Conservation (phyloP, 371 early-diverging fungal species). For the Basidiobolus meristosporus region DNA sequence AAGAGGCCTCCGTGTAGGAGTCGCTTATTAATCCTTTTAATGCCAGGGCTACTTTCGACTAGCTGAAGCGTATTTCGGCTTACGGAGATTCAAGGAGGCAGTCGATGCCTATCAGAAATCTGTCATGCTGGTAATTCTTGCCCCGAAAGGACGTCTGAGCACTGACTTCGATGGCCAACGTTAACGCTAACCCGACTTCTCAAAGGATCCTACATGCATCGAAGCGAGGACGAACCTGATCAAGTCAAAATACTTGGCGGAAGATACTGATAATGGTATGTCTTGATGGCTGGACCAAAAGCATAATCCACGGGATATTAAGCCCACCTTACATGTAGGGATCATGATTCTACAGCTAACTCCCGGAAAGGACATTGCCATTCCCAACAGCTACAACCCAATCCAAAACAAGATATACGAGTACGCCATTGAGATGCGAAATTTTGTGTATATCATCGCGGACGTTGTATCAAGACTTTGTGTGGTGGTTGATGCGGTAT, state of each 20-base stretch:
- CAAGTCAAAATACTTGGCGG: slow-evolving; percentile 26
- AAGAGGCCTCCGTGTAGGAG: too few relatives aligned
- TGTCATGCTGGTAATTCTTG: slow-evolving; percentile 12
- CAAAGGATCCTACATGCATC: slow-evolving; percentile 20
- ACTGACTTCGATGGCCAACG: too few relatives aligned
- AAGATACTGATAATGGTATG: slow-evolving; percentile 28
- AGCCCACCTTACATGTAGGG: slow-evolving; percentile 8
- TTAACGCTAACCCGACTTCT: neutral
- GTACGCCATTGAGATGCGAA: slow-evolving; percentile 62
- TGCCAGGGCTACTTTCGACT: slow-evolving; percentile 54
- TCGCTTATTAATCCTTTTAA: too few relatives aligned
- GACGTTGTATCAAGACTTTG: slow-evolving; percentile 41
- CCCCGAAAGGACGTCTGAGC: neutral
- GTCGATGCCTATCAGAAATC: slow-evolving; percentile 30
- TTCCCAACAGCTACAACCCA: slow-evolving; percentile 22
- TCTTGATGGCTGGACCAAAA: too few relatives aligned
- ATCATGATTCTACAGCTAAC: slow-evolving; percentile 43
- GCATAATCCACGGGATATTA: neutral
- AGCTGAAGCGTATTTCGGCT: slow-evolving; percentile 41
- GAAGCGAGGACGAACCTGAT: slow-evolving; percentile 24
- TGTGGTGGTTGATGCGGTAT: slow-evolving; percentile 59
- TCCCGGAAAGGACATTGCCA: slow-evolving; percentile 51
- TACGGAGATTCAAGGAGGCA: slow-evolving; percentile 30
- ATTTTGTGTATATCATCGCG: slow-evolving; percentile 59
- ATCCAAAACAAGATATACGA: slow-evolving; percentile 54